Evolutionary conservation across 2,329 filamentous ascomycete genomes (phyloP), one percentile per base, ranked within the genome.

Genomic region (Ophioceras dolichostomum): DNA sequence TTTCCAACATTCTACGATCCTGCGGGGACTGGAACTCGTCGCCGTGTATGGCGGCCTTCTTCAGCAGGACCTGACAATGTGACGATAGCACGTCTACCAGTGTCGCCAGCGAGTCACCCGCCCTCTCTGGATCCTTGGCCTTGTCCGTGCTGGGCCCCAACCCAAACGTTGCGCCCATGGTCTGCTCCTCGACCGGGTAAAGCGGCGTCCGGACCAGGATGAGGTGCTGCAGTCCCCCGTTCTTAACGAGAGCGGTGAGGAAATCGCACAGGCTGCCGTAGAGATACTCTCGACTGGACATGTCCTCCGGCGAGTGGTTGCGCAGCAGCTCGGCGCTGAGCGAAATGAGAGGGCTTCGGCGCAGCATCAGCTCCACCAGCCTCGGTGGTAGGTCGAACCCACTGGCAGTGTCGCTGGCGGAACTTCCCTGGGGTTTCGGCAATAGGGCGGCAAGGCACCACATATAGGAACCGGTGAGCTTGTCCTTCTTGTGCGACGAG

Each of bases 261-360:
- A 70, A 61, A 18, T 50, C 47, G 5, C 68, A 42, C 3, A 65
- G 43, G 4, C 49, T 50, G 8, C 48, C 44, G 41, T 67, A 65
- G 1, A 67, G 42, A 1, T 41, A 24, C 12, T 37, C 33, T 2
- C 44, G 42, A 3, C 27, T 21, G 14, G 42, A 33, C 9, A 55
- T 49, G 9, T 56, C 54, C 4, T 52, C 39, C 8, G 52, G 42
- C 4, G 43, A 42, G 8, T 46, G 46, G 16, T 46, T 41, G 3
- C 46, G 43, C 2, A 53, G 40, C 5, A 52, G 17, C 34, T 49
- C 47, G 3, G 40, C 43, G 6, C 43, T 41, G 14, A 42, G 43
- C 4, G 35, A 31, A 13, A 53, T n/a, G 13, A 53, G 36, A 1
- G 51, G 49, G 19, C 50, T 53, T 26, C 47, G 42, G 17, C 31